A percentile compares a stretch with the other conserved stretches of the same genome.
Evolutionary conservation across 129 eudicot genomes (phyloP).

Genomic region (Lonicera japonica): DNA sequence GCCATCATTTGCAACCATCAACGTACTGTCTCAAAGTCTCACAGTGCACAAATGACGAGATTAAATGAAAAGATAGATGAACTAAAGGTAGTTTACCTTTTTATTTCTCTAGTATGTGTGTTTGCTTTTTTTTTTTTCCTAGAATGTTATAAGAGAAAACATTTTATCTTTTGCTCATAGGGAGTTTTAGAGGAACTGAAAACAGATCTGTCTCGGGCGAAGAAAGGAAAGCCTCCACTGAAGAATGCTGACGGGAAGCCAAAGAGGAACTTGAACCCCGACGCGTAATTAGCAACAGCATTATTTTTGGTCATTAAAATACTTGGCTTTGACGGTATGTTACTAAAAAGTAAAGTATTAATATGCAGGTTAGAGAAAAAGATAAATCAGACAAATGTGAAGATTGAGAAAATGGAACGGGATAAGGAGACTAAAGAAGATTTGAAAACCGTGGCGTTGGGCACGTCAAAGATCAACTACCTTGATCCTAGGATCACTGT

Average conservation of each 20-base stretch:
- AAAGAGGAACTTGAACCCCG: conserved; percentile 76
- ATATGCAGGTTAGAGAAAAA: conserved; percentile 68
- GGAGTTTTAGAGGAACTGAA: conserved; percentile 58
- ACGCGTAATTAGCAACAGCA: conserved; percentile 44
- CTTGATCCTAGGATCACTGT: conserved; percentile 97
- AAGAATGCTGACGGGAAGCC: conserved; percentile 65
- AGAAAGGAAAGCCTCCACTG: conserved; percentile 88
- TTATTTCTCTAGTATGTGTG: background rate
- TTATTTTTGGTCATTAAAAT: background rate
- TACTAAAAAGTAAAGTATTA: background rate
- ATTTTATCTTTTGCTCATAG: conserved; percentile 30
- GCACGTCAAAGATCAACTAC: conserved; percentile 91
- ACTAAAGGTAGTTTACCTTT: conserved; percentile 44
- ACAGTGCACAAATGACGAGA: conserved; percentile 61
- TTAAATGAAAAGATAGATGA: conserved; percentile 72
- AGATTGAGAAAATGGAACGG: conserved; percentile 73
- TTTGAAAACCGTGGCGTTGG: conserved; percentile 86
- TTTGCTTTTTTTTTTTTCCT: background rate
- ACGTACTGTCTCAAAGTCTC: conserved; percentile 89
- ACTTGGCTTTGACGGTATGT: background rate
- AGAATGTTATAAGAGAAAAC: too few species aligned
- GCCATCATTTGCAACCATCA: conserved; percentile 98
- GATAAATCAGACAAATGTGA: conserved; percentile 56
- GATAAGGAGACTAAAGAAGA: conserved; percentile 80
- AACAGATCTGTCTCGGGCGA: conserved; percentile 66